A percentile compares a stretch with the other conserved stretches of the same genome.
Evolutionary conservation across 345 rosid species (phyloP).

Genomic region (Raphanus raphanistrum): DNA sequence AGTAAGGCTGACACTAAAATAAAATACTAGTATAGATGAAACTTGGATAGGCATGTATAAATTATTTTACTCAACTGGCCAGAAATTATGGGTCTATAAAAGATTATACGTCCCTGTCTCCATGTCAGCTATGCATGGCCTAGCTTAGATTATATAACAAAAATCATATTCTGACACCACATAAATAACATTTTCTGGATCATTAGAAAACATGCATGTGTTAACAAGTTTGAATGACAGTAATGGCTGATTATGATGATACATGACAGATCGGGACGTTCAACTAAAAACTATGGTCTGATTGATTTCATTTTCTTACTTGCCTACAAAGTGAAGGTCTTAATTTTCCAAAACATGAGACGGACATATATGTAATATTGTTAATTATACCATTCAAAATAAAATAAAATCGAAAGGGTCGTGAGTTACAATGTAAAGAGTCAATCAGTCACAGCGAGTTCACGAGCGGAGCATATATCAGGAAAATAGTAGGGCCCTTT

Average conservation of each 20-base stretch:
- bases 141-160: constrained; percentile 19
- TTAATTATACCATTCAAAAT: not conserved
- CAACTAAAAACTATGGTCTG: constrained; percentile 9
- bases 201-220: constrained; percentile 24
- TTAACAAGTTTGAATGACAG: constrained; percentile 13
- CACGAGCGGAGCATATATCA: constrained; percentile 42
- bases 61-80: constrained; percentile 25
- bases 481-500: constrained; percentile 32
- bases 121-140: constrained; percentile 38
- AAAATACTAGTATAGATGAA: constrained; percentile 24
- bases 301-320: not conserved
- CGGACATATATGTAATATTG: not conserved
- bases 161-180: constrained; percentile 30
- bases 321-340: not conserved
- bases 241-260: constrained; percentile 9
- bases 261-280: constrained; percentile 7
- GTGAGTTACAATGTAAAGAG: constrained; percentile 17
- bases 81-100: constrained; percentile 36
- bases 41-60: constrained; percentile 18
- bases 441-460: constrained; percentile 37
- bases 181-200: constrained; percentile 11
- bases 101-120: constrained; percentile 40
- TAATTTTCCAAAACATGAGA: not conserved
- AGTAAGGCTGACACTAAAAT: constrained; percentile 27
- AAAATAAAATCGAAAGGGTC: not conserved